Evolutionary conservation across 1,284 basidiomycete genomes (phyloP).

Genomic region (Heterobasidion irregulare): DNA sequence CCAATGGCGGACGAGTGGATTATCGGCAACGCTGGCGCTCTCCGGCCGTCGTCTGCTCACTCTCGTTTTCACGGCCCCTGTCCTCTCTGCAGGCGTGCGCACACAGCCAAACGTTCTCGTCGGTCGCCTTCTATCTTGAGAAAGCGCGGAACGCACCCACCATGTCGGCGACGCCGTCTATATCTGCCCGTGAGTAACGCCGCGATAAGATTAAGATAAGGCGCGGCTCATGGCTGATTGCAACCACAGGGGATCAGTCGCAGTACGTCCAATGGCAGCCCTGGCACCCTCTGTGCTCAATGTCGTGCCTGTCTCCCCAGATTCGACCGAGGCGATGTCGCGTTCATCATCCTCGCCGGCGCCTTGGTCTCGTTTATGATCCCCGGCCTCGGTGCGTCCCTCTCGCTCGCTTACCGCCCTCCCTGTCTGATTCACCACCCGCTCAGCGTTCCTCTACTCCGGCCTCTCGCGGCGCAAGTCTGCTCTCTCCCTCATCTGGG

Average conservation of each 20-base stretch:
- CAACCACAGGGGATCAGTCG: neutral
- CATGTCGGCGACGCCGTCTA: neutral
- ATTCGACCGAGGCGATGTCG: constrained; percentile 66
- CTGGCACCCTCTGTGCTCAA: neutral
- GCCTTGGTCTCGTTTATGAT: constrained; percentile 81
- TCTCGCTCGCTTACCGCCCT: neutral
- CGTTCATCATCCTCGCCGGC: constrained; percentile 72
- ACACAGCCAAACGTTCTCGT: neutral
- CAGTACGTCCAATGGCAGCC: constrained; percentile 3
- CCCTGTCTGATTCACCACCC: constrained; percentile 1
- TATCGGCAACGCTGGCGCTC: neutral
- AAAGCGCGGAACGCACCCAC: neutral
- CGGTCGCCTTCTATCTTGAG: neutral
- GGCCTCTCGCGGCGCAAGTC: constrained; percentile 76
- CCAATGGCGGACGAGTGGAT: neutral
- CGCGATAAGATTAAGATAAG: neutral
- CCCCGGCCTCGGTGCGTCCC: constrained; percentile 42
- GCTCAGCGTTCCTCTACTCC: constrained; percentile 76
- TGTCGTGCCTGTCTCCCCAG: constrained; percentile 12
- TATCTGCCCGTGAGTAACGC: neutral
- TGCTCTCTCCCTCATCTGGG: constrained; percentile 63
- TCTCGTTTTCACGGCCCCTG: neutral
- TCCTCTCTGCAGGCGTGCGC: neutral
- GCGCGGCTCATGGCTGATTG: neutral
- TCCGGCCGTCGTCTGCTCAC: neutral